These are phyloP conservation scores for Fusarium temperatum DNA, from an alignment of 2,329 filamentous ascomycete genomes.

Conservation along the genomic window DNA sequence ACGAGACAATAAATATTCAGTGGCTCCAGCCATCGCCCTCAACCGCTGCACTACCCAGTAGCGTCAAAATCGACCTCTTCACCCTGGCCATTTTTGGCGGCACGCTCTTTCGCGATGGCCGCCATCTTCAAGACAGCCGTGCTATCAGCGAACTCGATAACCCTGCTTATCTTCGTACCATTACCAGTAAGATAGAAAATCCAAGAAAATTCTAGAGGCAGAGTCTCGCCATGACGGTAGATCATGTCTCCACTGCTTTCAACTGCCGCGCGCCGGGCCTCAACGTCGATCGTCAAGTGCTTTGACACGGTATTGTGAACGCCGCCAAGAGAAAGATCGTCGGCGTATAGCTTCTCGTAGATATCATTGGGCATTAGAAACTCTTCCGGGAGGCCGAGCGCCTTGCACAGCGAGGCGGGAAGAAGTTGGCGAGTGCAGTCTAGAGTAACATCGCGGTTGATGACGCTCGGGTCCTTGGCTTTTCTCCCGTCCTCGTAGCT, in stretches of 20 bases:
- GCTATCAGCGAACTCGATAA: conserved; percentile 22
- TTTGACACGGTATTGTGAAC: neutral
- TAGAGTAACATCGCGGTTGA: conserved; percentile 21
- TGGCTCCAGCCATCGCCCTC: neutral
- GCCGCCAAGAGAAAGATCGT: conserved; percentile 14
- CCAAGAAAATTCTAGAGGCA: conserved; percentile 11
- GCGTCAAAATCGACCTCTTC: neutral
- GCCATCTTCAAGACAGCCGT: neutral
- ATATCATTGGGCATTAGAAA: conserved; percentile 12
- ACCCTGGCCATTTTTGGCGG: neutral
- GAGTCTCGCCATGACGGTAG: conserved; percentile 5
- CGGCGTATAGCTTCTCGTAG: conserved; percentile 9
- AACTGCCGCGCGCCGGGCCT: conserved; percentile 7
- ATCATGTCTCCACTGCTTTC: conserved; percentile 14
- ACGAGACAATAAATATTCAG: neutral
- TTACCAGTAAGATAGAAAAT: conserved; percentile 11
- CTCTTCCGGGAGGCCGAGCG: neutral
- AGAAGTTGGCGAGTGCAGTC: conserved; percentile 24
- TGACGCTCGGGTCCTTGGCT: neutral
- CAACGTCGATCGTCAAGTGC: conserved; percentile 9
- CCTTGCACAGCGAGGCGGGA: conserved; percentile 6
- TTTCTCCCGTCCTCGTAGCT: conserved; percentile 20
- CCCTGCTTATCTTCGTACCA: conserved; percentile 19
- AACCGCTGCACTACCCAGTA: neutral
- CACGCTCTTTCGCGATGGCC: neutral